A percentile compares a stretch with the other conserved stretches of the same genome.
Conservation (phyloP, 2,329 filamentous ascomycete species). For the Herpotrichia juniperi region DNA sequence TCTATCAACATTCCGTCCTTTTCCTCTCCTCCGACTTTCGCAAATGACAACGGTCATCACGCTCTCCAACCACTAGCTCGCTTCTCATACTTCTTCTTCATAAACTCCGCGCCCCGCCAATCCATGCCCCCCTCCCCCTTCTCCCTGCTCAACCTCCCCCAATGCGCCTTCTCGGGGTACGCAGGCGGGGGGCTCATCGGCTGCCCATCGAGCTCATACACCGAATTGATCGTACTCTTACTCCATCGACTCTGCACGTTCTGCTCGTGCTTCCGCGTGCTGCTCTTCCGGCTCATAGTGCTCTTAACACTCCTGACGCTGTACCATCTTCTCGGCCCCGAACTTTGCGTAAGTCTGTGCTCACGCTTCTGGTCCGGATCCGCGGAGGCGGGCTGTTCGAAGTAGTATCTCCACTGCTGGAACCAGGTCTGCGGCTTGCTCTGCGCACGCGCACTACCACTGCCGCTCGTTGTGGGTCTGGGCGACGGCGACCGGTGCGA, state of each 20-base stretch:
- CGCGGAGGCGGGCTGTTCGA: neutral
- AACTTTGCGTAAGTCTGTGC: no score
- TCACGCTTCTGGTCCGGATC: no score
- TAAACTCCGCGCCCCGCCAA: neutral
- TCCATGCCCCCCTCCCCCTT: neutral
- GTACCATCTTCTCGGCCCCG: neutral
- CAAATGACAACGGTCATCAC: no score
- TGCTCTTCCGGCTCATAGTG: neutral
- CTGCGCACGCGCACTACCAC: neutral
- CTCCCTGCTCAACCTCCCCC: neutral
- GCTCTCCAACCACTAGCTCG: neutral
- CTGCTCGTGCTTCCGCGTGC: neutral
- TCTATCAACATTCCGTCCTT: no score
- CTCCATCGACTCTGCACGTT: neutral
- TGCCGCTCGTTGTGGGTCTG: no score
- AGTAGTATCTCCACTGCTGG: neutral
- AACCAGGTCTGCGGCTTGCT: neutral
- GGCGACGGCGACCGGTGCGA: neutral
- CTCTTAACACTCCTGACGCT: neutral
- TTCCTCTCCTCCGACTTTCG: no score
- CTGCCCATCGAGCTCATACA: neutral
- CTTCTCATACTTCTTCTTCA: conserved; percentile 4
- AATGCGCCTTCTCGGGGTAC: conserved; percentile 1
- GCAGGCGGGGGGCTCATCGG: neutral
- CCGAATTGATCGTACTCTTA: neutral